These are phyloP conservation scores for Aspergillus wentii DNA, from an alignment of 495 filamentous ascomycete genomes.

Conservation along the genomic window DNA sequence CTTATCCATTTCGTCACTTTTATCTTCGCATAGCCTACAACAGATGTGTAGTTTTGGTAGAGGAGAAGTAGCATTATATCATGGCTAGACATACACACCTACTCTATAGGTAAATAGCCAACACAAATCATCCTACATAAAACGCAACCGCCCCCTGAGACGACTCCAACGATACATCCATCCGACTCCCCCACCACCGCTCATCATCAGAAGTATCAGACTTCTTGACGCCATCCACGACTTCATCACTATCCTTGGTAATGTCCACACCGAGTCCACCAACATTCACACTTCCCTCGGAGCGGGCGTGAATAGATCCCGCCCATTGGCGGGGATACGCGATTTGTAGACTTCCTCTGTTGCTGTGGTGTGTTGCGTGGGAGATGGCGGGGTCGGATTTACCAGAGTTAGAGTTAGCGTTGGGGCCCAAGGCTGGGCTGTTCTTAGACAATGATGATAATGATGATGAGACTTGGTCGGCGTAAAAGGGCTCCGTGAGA, in stretches of 20 bases:
- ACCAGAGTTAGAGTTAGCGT: too few species aligned
- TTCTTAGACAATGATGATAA: too few species aligned
- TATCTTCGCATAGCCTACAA: too few species aligned
- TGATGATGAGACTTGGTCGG: not conserved
- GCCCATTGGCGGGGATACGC: constrained; percentile 12
- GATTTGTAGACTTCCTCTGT: constrained; percentile 7
- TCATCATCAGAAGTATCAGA: not conserved
- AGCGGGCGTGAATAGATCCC: constrained; percentile 6
- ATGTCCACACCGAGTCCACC: constrained; percentile 9
- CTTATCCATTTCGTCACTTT: too few species aligned
- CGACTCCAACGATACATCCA: constrained; percentile 9
- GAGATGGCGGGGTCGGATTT: not conserved
- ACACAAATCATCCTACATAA: constrained; percentile 1
- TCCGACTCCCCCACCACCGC: constrained; percentile 13
- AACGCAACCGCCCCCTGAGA: constrained; percentile 4
- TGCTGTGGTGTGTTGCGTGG: constrained; percentile 6
- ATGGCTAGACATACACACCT: too few species aligned
- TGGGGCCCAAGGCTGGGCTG: too few species aligned
- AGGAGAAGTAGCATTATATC: too few species aligned
- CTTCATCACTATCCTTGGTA: constrained; percentile 3
- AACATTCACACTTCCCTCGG: constrained; percentile 4
- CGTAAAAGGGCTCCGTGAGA: constrained; percentile 5
- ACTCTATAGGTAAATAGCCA: too few species aligned
- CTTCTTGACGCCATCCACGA: constrained; percentile 4
- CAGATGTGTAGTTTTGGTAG: too few species aligned